Evolutionary conservation across 2,329 filamentous ascomycete species (phyloP).

Genomic region (Colletotrichum orchidophilum): DNA sequence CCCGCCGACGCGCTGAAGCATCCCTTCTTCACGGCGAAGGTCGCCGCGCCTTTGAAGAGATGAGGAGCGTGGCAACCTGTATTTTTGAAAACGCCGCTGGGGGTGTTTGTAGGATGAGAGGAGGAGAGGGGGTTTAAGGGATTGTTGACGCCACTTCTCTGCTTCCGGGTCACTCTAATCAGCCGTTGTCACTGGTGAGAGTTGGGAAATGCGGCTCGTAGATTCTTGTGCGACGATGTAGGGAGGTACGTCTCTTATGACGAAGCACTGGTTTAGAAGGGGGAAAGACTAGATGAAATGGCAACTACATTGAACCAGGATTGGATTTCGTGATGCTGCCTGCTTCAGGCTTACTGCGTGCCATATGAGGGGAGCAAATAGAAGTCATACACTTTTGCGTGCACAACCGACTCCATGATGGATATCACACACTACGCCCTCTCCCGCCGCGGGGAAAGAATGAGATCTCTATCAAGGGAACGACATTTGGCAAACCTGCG

Average conservation of each 20-base stretch:
- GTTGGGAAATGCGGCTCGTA: neutral
- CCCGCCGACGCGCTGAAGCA: constrained; percentile 88
- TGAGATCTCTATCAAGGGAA: no score
- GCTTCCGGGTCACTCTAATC: neutral
- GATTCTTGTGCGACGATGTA: neutral
- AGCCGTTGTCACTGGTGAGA: neutral
- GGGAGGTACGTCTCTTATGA: neutral
- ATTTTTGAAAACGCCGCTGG: neutral
- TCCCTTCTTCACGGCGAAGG: constrained; percentile 76
- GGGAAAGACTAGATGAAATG: neutral
- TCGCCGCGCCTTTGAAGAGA: constrained; percentile 37
- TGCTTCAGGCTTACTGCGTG: neutral
- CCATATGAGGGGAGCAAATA: neutral
- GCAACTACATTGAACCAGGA: neutral
- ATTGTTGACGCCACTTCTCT: neutral
- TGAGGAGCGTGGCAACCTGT: constrained; percentile 17
- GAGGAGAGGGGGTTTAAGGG: neutral
- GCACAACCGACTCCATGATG: neutral
- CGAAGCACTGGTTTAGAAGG: neutral
- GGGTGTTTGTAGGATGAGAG: neutral
- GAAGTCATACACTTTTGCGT: no score
- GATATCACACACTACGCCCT: neutral
- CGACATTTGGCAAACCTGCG: no score
- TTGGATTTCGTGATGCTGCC: neutral
- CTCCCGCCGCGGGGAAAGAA: no score